Base-by-base conservation (phyloP, 1,139 yeast species). In the Debaryomycetaceae sp. region DNA sequence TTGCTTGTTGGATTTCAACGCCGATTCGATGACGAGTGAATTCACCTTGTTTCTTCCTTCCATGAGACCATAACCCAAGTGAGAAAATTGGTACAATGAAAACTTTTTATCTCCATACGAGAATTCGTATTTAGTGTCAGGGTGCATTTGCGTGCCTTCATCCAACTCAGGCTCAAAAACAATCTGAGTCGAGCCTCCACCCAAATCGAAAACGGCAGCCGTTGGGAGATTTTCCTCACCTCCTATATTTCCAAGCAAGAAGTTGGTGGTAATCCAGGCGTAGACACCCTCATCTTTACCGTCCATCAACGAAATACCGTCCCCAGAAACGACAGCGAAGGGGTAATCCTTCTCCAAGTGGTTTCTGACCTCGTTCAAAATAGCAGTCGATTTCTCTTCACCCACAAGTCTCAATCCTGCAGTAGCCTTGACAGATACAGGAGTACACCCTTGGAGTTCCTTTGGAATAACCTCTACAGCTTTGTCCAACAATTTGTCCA, bases 251-350 rank as follows among this genome's bases (percentile, higher is more conserved):
- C 97, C 97, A 51, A 92, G 75, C 48, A 92, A 70, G 61, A 83
- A 92, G 69, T 92, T 92, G 39, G 97, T 83, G 30, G 98, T 92
- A 59, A 92, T 85, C 99, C 99, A 92, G 1, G 98, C 98, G 56
- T 81, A 92, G n/a, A 92, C 97, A 60, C 98, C 99, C 69, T 92
- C 98, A 54, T 91, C 96, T 46, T 80, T 83, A 51, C 98, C 98
- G 43, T 87, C 92, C 97, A 92, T 91, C 53, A 92, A 85, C 8
- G 91, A 76, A 43, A 92, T 75, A 42, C 97, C 97, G 44, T 87
- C 86, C 37, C 83, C 88, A 7, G 74, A 77, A 36, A 89, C 95
- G 33, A 92, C 89, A 1, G 96, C 85, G 69, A 92, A 94, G 38
- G 98, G 98, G 61, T 79, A 92, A 48, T 87, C 82, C 1, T 68